phyloP scores from a whole-genome alignment of 1,139 yeast species.

The Arxiozyma slooffiae region DNA sequence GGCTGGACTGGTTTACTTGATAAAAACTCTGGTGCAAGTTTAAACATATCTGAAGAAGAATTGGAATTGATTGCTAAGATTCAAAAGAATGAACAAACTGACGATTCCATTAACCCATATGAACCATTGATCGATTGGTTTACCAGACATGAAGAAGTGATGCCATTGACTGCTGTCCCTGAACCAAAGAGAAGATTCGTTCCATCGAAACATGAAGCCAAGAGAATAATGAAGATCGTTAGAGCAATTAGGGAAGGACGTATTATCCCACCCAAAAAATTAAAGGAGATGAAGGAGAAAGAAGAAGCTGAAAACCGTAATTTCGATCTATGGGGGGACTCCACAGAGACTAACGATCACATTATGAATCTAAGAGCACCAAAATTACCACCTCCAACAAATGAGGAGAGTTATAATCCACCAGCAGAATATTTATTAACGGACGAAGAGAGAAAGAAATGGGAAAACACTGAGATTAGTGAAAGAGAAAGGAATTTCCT shows the following conservation, averaged over 20 bases:
- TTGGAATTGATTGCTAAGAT: slow-evolving; percentile 78
- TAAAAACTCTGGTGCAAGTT: slow-evolving; percentile 77
- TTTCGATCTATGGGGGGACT: slow-evolving; percentile 82
- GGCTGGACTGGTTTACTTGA: slow-evolving; percentile 98
- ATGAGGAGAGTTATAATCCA: slow-evolving; percentile 94
- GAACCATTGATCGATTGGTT: slow-evolving; percentile 96
- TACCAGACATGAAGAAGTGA: slow-evolving; percentile 71
- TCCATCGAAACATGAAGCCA: slow-evolving; percentile 95
- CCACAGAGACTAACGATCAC: slow-evolving; percentile 52
- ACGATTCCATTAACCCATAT: slow-evolving; percentile 73
- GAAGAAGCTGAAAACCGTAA: slow-evolving; percentile 41
- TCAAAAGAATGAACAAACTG: slow-evolving; percentile 77
- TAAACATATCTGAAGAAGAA: slow-evolving; percentile 83
- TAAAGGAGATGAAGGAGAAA: slow-evolving; percentile 43
- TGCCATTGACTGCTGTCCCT: slow-evolving; percentile 88
- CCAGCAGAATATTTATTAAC: slow-evolving; percentile 86
- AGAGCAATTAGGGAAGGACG: slow-evolving; percentile 94
- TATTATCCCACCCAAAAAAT: slow-evolving; percentile 64
- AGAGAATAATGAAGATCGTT: slow-evolving; percentile 91
- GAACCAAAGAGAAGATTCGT: slow-evolving; percentile 96
- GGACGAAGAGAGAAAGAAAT: slow-evolving; percentile 64
- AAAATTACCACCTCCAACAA: slow-evolving; percentile 88
- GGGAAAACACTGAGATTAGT: slow-evolving; percentile 63
- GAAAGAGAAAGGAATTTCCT: slow-evolving; percentile 73
- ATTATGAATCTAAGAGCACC: slow-evolving; percentile 93